A percentile compares a stretch with the other conserved stretches of the same genome.
phyloP scores from a whole-genome alignment of 495 filamentous ascomycete species.

The Xylaria sp. region DNA sequence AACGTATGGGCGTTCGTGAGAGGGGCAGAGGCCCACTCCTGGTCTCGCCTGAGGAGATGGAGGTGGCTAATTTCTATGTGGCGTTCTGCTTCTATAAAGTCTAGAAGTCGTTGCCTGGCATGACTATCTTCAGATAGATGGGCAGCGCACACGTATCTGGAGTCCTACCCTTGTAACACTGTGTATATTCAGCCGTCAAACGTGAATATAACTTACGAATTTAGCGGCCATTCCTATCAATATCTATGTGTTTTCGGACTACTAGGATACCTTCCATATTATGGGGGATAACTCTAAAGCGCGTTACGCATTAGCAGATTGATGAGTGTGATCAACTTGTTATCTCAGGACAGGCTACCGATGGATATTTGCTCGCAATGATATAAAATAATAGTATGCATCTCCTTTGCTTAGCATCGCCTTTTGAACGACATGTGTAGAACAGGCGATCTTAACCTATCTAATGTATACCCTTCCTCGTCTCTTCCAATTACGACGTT shows the following conservation, averaged over 20 bases:
- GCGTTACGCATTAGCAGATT: no score
- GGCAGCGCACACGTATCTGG: not conserved
- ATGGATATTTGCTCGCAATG: not conserved
- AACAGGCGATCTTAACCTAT: not conserved
- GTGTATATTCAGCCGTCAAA: not conserved
- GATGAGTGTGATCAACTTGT: no score
- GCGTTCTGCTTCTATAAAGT: conserved; percentile 96
- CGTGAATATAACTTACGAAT: not conserved
- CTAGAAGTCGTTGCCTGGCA: conserved; percentile 43
- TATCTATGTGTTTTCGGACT: not conserved
- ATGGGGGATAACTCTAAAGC: not conserved
- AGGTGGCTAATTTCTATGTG: conserved; percentile 88
- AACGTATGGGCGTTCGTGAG: conserved; percentile 90
- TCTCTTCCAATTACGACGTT: not conserved
- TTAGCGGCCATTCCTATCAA: not conserved
- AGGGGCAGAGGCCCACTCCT: conserved; percentile 68
- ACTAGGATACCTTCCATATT: not conserved
- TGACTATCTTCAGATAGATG: not conserved
- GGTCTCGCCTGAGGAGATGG: conserved; percentile 83
- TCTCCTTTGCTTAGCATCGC: not conserved
- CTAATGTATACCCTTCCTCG: not conserved
- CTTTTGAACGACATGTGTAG: not conserved
- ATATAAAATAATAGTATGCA: not conserved
- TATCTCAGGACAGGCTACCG: not conserved
- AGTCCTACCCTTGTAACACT: not conserved